These are phyloP conservation scores for Fusarium sp. DNA, from an alignment of 2,329 filamentous ascomycete genomes.

Conservation along the genomic window DNA sequence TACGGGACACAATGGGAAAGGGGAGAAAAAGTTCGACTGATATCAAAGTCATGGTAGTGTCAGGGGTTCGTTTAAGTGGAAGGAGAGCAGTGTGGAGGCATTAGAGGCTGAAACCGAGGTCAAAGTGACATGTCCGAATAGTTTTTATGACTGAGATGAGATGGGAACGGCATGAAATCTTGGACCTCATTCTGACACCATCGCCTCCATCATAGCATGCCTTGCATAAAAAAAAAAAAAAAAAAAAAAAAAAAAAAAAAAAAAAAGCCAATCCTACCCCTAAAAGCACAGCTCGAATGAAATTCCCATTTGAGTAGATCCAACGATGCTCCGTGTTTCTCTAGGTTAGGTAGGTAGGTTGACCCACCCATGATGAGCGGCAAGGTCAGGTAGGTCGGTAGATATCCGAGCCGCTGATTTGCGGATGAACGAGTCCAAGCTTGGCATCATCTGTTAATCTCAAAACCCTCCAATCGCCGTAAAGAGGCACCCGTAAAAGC, in stretches of 20 bases:
- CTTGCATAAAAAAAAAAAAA: not conserved
- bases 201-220: not conserved
- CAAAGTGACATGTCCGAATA: not conserved
- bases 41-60: not conserved
- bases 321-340: not conserved
- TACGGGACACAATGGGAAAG: not conserved
- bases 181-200: not conserved
- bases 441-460: not conserved
- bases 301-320: not conserved
- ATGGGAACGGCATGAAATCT: not conserved
- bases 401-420: not conserved
- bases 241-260: no score
- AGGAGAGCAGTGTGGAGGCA: not conserved
- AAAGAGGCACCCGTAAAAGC: not conserved
- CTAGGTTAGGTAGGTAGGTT: not conserved
- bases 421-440: not conserved
- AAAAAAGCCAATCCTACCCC: no score
- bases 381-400: not conserved
- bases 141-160: not conserved
- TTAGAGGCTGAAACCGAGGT: not conserved
- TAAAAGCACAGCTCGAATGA: not conserved
- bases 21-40: not conserved
- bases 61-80: not conserved
- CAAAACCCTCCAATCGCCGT: not conserved
- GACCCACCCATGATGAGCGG: not conserved